Evolutionary conservation across 2,329 filamentous ascomycete genomes (phyloP).

Genomic region (Pyrenophora seminiperda): DNA sequence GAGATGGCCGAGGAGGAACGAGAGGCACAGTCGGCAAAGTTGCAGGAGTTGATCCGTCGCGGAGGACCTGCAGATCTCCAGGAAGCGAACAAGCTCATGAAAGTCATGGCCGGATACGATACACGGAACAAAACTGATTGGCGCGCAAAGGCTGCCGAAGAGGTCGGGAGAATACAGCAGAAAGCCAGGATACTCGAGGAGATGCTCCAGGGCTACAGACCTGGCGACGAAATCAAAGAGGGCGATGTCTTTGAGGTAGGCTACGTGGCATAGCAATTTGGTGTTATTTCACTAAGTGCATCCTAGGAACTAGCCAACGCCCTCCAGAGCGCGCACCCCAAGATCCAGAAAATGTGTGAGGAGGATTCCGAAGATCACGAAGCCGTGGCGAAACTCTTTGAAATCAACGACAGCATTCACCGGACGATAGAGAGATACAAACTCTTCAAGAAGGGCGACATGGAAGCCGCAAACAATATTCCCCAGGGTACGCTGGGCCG

Average conservation of each 20-base stretch:
- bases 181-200: slow-evolving; percentile 93
- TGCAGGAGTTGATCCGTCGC: slow-evolving; percentile 92
- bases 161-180: slow-evolving; percentile 92
- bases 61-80: slow-evolving; percentile 92
- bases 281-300: slow-evolving; percentile 22
- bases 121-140: slow-evolving; percentile 96
- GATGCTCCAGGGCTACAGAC: slow-evolving; percentile 81
- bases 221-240: slow-evolving; percentile 76
- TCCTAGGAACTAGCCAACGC: slow-evolving; percentile 80
- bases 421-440: slow-evolving; percentile 94
- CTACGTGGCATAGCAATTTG: slow-evolving; percentile 29
- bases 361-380: slow-evolving; percentile 97
- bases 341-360: slow-evolving; percentile 99
- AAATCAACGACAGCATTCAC: slow-evolving; percentile 99
- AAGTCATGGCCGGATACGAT: slow-evolving; percentile 98
- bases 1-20: slow-evolving; percentile 98
- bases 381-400: slow-evolving; percentile 90
- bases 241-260: slow-evolving; percentile 70
- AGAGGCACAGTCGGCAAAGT: slow-evolving; percentile 94
- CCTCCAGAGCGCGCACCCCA: slow-evolving; percentile 91
- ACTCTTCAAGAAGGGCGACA: slow-evolving; percentile 91
- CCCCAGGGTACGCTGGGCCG: slow-evolving; percentile 78
- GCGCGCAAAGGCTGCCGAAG: slow-evolving; percentile 94
- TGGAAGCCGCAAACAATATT: slow-evolving; percentile 81
- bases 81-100: slow-evolving; percentile 97